phyloP scores from a whole-genome alignment of 2,329 filamentous ascomycete species.

The Penicillium sclerotigenum region DNA sequence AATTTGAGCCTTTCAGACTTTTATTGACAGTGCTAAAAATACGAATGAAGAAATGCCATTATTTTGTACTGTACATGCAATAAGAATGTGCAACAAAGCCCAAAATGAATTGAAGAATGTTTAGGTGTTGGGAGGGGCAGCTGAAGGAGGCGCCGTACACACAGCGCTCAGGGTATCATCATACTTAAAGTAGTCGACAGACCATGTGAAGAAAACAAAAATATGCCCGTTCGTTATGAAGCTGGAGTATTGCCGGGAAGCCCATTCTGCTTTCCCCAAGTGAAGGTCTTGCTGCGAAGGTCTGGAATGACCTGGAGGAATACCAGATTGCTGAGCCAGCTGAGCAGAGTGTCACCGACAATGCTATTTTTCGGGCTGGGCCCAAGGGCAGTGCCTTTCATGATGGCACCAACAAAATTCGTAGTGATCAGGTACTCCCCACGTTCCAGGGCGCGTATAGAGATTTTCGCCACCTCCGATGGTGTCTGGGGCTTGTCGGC shows the following conservation, averaged over 20 bases:
- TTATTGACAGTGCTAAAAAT: background rate
- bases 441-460: slow-evolving; percentile 71
- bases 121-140: slow-evolving; percentile 7
- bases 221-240: slow-evolving; percentile 1
- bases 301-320: slow-evolving; percentile 59
- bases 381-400: slow-evolving; percentile 60
- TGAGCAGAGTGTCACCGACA: slow-evolving; percentile 53
- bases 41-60: background rate
- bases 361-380: slow-evolving; percentile 53
- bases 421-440: slow-evolving; percentile 79
- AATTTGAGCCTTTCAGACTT: too few species aligned
- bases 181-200: slow-evolving; percentile 15
- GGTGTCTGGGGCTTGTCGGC: slow-evolving; percentile 77
- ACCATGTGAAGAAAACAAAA: background rate
- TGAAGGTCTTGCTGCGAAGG: slow-evolving; percentile 55
- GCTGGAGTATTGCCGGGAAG: slow-evolving; percentile 21
- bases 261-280: slow-evolving; percentile 57
- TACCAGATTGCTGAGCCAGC: slow-evolving; percentile 52
- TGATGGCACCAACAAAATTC: slow-evolving; percentile 65
- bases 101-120: background rate
- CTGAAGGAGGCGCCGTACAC: slow-evolving; percentile 8
- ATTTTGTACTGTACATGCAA: background rate
- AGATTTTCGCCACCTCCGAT: slow-evolving; percentile 67
- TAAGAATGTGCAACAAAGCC: slow-evolving; percentile 7
- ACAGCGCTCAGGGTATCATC: slow-evolving; percentile 29